Conservation (phyloP, 1,139 yeast genomes). For the Candida tropicalis region DNA sequence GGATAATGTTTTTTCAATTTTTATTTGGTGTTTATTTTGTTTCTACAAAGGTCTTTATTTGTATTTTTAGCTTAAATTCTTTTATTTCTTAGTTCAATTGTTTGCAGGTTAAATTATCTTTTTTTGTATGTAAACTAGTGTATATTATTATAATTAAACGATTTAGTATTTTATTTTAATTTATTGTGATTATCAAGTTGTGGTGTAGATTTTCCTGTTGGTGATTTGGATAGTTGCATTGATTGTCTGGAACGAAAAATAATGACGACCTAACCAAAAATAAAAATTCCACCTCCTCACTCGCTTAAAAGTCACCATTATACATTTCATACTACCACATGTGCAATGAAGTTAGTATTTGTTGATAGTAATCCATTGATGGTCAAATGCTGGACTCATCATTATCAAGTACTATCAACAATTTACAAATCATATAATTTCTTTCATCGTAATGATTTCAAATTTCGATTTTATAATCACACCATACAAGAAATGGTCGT, state of each 20-base stretch:
- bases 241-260: not conserved
- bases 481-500: constrained; percentile 14
- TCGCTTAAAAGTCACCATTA: too few relatives aligned
- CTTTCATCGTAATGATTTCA: constrained; percentile 3
- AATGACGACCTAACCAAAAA: too few relatives aligned
- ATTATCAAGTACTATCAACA: constrained; percentile 11
- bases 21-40: not conserved
- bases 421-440: constrained; percentile 10
- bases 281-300: too few relatives aligned
- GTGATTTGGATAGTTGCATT: not conserved
- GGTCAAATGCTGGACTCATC: constrained; percentile 17
- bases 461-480: constrained; percentile 11
- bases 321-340: too few relatives aligned
- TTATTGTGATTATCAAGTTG: too few relatives aligned
- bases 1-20: not conserved
- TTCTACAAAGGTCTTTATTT: constrained; percentile 14
- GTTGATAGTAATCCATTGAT: constrained; percentile 17
- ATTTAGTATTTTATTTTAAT: constrained; percentile 1
- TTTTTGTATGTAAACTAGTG: constrained; percentile 4
- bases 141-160: constrained; percentile 5
- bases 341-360: constrained; percentile 14
- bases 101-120: constrained; percentile 6
- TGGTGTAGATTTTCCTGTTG: too few relatives aligned
- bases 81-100: constrained; percentile 8
- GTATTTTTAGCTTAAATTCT: constrained; percentile 7